These are phyloP conservation scores for Lagenidium giganteum DNA, from an alignment of 352 stramenopile genomes.

Conservation along the genomic window DNA sequence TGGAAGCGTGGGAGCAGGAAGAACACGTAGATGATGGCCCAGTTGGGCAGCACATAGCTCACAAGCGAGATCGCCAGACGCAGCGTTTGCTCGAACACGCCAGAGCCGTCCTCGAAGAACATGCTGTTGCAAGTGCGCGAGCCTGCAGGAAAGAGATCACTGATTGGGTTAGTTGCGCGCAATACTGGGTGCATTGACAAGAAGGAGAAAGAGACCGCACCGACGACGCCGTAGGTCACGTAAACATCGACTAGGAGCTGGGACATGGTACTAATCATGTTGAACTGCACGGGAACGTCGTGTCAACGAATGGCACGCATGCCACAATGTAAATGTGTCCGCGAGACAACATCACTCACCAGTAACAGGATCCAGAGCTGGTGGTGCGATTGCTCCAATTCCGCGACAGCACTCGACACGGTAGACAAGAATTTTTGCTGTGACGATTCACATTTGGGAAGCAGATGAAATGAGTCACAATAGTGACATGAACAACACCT, in stretches of 20 bases:
- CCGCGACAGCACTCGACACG: conserved; percentile 22
- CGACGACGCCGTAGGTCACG: conserved; percentile 40
- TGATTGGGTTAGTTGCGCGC: not conserved
- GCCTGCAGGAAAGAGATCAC: conserved; percentile 9
- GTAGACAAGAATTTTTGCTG: conserved; percentile 31
- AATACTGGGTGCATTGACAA: not conserved
- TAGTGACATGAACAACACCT: no score
- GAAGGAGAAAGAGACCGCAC: conserved; percentile 14
- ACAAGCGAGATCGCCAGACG: conserved; percentile 44
- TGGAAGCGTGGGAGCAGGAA: conserved; percentile 60
- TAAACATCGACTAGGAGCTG: conserved; percentile 61
- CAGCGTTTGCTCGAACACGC: conserved; percentile 45
- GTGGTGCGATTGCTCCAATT: conserved; percentile 64
- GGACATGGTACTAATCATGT: conserved; percentile 50
- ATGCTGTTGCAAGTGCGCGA: conserved; percentile 50
- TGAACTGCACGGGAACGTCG: conserved; percentile 28
- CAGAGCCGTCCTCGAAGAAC: conserved; percentile 63
- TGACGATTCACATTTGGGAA: no score
- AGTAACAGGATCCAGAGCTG: conserved; percentile 64
- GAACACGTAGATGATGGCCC: conserved; percentile 68
- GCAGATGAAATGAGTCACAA: conserved; percentile 1
- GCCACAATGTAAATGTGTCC: not conserved
- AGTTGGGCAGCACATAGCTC: conserved; percentile 58
- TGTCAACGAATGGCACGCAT: not conserved
- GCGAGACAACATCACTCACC: conserved; percentile 20